Evolutionary conservation across 345 rosid genomes (phyloP).

Genomic region (Arabis alpina): DNA sequence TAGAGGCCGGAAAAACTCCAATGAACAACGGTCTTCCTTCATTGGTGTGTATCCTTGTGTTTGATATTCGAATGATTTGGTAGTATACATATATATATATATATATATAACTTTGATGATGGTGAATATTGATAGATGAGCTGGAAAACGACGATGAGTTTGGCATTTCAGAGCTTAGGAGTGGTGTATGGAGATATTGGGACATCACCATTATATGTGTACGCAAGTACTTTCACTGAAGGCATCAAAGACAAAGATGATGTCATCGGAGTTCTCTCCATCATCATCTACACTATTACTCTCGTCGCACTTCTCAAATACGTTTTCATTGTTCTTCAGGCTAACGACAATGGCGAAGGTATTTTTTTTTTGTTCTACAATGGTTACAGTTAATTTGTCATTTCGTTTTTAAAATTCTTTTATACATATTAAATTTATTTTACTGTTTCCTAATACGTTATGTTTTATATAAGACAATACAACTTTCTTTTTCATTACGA

Average conservation of each 20-base stretch:
- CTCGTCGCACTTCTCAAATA: constrained; percentile 68
- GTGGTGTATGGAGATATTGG: constrained; percentile 80
- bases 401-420: background rate
- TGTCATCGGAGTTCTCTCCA: constrained; percentile 65
- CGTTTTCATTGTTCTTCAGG: constrained; percentile 66
- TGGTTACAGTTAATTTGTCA: background rate
- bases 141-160: constrained; percentile 61
- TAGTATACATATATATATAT: background rate
- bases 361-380: background rate
- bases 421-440: background rate
- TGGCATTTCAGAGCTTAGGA: constrained; percentile 79
- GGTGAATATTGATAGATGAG: constrained; percentile 32
- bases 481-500: background rate
- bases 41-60: constrained; percentile 33
- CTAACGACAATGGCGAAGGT: constrained; percentile 91
- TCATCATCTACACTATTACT: constrained; percentile 64
- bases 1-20: constrained; percentile 70
- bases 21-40: constrained; percentile 25
- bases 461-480: background rate
- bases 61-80: background rate
- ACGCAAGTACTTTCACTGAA: constrained; percentile 55
- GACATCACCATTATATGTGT: constrained; percentile 81
- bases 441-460: background rate
- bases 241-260: constrained; percentile 53
- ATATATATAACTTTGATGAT: background rate